Conservation (phyloP, 2,329 filamentous ascomycete species). For the Colletotrichum sp. region DNA sequence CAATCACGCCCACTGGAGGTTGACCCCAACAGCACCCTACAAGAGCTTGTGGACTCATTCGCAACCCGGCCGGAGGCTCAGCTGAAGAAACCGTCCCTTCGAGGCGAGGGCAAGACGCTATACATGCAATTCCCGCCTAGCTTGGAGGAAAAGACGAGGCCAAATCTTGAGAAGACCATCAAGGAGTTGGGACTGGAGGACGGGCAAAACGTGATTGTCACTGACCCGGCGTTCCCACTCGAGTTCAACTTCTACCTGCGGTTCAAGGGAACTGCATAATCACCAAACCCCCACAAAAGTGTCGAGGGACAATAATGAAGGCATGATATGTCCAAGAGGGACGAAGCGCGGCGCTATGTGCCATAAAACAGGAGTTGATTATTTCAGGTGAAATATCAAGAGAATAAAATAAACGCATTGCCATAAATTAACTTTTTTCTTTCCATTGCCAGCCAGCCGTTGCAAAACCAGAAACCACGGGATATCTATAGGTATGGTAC, state of each 20-base stretch:
- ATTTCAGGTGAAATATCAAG: neutral
- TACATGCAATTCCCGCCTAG: constrained; percentile 88
- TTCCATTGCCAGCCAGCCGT: constrained; percentile 16
- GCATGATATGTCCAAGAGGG: neutral
- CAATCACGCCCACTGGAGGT: constrained; percentile 77
- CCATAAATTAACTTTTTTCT: constrained; percentile 18
- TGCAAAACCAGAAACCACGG: constrained; percentile 14
- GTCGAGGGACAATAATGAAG: constrained; percentile 5
- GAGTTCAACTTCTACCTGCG: constrained; percentile 64
- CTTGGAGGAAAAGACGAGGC: constrained; percentile 82
- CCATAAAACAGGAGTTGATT: neutral
- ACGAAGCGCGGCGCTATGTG: neutral
- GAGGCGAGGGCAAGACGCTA: constrained; percentile 79
- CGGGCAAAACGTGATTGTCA: constrained; percentile 90
- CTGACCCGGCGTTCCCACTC: constrained; percentile 86
- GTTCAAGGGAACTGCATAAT: constrained; percentile 40
- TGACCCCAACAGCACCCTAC: constrained; percentile 73
- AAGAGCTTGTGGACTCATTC: constrained; percentile 85
- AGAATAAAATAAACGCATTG: neutral
- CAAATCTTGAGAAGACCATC: constrained; percentile 82
- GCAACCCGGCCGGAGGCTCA: constrained; percentile 87
- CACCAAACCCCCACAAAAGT: neutral
- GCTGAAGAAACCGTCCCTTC: constrained; percentile 90
- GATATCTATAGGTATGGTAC: constrained; percentile 23
- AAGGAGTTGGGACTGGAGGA: constrained; percentile 73